Percentiles rank a stretch among this genome's conserved stretches.
Evolutionary conservation across 2,329 filamentous ascomycete genomes (phyloP).

Genomic region (Fusarium mexicanum): DNA sequence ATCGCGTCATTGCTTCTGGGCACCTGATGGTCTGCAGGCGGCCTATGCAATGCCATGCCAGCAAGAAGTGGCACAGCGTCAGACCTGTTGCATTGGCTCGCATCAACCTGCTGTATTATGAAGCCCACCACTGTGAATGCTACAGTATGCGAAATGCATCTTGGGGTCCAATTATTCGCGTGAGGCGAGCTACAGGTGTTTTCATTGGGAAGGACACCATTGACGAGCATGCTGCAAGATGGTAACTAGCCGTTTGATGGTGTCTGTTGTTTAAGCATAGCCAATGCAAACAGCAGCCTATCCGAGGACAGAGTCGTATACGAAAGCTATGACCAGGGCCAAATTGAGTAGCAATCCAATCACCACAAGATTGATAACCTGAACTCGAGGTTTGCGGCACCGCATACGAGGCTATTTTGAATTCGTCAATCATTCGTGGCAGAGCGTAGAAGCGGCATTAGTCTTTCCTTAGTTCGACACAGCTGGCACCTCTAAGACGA

Average conservation of each 20-base stretch:
- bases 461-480: conserved; percentile 4
- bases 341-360: conserved; percentile 1
- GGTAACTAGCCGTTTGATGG: not conserved
- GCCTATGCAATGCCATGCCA: conserved; percentile 41
- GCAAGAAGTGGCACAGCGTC: conserved; percentile 37
- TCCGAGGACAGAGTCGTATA: conserved; percentile 9
- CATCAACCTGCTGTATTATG: conserved; percentile 9
- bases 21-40: conserved; percentile 43
- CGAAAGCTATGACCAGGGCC: conserved; percentile 4
- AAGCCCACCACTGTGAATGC: conserved; percentile 18
- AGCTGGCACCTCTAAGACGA: conserved; percentile 14
- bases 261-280: conserved; percentile 3
- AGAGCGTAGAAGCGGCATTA: conserved; percentile 29
- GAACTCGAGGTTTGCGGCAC: not conserved
- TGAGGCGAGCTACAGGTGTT: conserved; percentile 18
- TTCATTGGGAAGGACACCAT: not conserved
- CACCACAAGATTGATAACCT: not conserved
- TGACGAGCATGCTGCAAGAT: not conserved
- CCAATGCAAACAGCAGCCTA: conserved; percentile 9
- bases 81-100: conserved; percentile 37
- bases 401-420: conserved; percentile 14
- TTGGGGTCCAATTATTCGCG: conserved; percentile 17
- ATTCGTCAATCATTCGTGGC: conserved; percentile 23
- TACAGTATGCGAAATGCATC: conserved; percentile 8
- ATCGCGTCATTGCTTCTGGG: conserved; percentile 42